These are phyloP conservation scores for Aspergillus proliferans DNA, from an alignment of 2,329 filamentous ascomycete species.

Conservation along the genomic window DNA sequence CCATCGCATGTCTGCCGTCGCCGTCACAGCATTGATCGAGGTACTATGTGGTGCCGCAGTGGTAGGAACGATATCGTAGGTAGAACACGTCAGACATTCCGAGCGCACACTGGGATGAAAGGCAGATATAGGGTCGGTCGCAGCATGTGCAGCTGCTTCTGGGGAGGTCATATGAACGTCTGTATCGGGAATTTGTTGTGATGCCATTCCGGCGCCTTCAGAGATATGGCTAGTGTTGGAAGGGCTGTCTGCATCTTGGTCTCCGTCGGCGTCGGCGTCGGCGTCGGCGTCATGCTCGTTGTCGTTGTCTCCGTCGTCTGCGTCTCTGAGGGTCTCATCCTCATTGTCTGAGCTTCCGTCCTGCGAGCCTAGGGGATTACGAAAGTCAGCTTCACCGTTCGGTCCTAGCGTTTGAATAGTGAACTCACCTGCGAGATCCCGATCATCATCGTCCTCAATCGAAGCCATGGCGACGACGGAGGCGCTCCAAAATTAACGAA, in stretches of 20 bases:
- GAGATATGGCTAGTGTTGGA: conserved; percentile 37
- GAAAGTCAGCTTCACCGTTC: conserved; percentile 3
- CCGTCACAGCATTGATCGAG: conserved; percentile 85
- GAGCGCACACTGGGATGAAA: conserved; percentile 61
- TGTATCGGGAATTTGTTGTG: conserved; percentile 43
- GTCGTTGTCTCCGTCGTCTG: conserved; percentile 34
- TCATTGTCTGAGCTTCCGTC: conserved; percentile 46
- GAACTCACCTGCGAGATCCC: conserved; percentile 33
- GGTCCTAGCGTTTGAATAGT: not conserved
- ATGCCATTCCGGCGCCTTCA: conserved; percentile 27
- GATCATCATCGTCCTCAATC: conserved; percentile 37
- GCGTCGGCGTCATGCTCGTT: conserved; percentile 32
- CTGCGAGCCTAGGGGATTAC: conserved; percentile 35
- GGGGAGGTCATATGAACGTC: conserved; percentile 45
- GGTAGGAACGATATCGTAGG: conserved; percentile 94
- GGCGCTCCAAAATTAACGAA: not conserved
- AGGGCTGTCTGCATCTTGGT: conserved; percentile 33
- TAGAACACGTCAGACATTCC: conserved; percentile 69
- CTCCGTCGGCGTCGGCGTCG: conserved; percentile 29
- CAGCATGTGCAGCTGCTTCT: conserved; percentile 29
- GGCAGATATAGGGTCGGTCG: conserved; percentile 32
- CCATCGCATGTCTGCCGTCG: conserved; percentile 90
- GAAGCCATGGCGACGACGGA: conserved; percentile 21
- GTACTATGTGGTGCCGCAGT: conserved; percentile 95
- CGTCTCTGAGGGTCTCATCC: conserved; percentile 41